Base-by-base conservation (phyloP, 1,284 basidiomycete genomes). In the Bothia castanella region DNA sequence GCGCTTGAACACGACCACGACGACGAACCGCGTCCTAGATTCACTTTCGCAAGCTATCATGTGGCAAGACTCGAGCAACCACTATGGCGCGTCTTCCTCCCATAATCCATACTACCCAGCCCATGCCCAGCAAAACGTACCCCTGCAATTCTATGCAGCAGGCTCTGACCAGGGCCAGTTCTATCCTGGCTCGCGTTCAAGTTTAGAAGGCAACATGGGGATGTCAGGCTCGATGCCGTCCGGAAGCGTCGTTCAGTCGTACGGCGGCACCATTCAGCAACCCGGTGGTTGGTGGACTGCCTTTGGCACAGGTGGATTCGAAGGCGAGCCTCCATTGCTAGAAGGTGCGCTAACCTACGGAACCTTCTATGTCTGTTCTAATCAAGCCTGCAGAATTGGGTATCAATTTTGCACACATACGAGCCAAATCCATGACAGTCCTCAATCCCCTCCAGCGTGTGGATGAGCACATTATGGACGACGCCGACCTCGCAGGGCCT, bases 401-500 rank as follows among this genome's bases (percentile, higher is more conserved):
- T 40, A 95, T 99, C 70, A 98, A 99, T 72, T 94, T 98, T 61
- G 83, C 85, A 35, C 97, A 99, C 70, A 97, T 99, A 69, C 80
- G 90, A 42, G 85, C 85, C 54, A 99, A 99, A 75, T 91, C 93
- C 14, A 73, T 96, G 70, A 93, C 97, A 0, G 97, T 99, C 4
- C 82, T 99, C 51, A 98, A 98, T 63, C 97, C 97, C 1, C 73
- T 98, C 25, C 82, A 84, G 56, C 78, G 78, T 52, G 85, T 97
- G 51, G 91, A 99, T 61, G 89, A 91, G 55, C 89, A 85, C 61
- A 97, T 99, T 61, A 99, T 99, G 97, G 97, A 99, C 71, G 97
- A 99, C 65, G 94, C 96, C 36, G 97, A 99, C 72, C 79, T 99
- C 25, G 95, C 96, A 10, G 97, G 97, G 0, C 97, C 97, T 7